Evolutionary conservation across 768 basidiomycete genomes (phyloP), one percentile per base, ranked within the genome.

Genomic region (Serendipita indica): DNA sequence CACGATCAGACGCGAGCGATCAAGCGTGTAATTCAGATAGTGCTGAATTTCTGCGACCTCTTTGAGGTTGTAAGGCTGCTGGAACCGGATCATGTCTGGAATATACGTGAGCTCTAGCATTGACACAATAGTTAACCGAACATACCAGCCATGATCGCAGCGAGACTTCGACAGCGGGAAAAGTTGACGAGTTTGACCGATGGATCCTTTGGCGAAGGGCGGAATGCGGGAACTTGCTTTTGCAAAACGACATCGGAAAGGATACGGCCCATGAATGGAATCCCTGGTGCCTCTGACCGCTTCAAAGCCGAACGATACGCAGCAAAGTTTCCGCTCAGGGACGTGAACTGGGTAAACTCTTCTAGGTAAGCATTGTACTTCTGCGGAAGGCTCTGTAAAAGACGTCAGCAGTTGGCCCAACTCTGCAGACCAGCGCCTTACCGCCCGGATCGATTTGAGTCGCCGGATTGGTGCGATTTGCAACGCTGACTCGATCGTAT

Each of bases 381-480:
- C 66, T 87, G 82, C 1, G 89, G 76, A 33, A 99, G 74, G 33
- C 84, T 82, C 90, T 92, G 63, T 39, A 62, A 41, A n/a, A 52
- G 39, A 27, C 46, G 18, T 16, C 20, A n/a, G 57, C 20, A 61
- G 62, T 52, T 16, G 52, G 41, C 14, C 12, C 16, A 22, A n/a
- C 41, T 6, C n/a, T 6, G 18, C 7, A 43, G n/a, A 43, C 18
- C n/a, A 43, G 7, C 7, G 76, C n/a, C 87, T 70, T 67, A 92
- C 92, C 65, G 79, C 76, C 94, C 94, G 98, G 0, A 94, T 97
- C 72, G 92, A 90, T 64, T 83, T 83, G 43, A 99, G 72, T 59
- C 96, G 79, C 22, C 90, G 80, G 63, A 99, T 93, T 1, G 90
- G 96, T 16, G 92, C 94, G 14, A 90, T 94, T 69, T 97, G 94